Evolutionary conservation across 1,284 basidiomycete genomes (phyloP).

Genomic region (Rhodotorula sp.): DNA sequence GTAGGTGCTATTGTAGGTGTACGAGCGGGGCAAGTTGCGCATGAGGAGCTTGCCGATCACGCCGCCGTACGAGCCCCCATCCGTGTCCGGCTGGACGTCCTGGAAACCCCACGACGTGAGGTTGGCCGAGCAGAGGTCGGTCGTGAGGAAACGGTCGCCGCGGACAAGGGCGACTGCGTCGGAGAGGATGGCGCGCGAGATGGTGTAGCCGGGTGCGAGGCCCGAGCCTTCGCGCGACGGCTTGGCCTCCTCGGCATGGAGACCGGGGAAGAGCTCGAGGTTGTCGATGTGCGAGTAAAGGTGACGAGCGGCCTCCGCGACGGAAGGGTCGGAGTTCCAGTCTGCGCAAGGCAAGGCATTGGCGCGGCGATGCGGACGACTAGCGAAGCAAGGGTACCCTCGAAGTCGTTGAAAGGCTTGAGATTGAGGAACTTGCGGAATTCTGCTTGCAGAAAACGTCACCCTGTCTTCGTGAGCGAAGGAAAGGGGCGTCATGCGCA

Average conservation of each 20-base stretch:
- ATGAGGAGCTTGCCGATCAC: slow-evolving; percentile 59
- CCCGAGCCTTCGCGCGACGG: slow-evolving; percentile 70
- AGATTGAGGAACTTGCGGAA: slow-evolving; percentile 44
- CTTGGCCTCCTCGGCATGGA: slow-evolving; percentile 66
- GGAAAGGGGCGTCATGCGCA: too few species aligned
- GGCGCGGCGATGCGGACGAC: too few species aligned
- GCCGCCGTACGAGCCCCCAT: slow-evolving; percentile 50
- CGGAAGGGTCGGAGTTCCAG: slow-evolving; percentile 73
- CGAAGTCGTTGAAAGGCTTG: slow-evolving; percentile 12
- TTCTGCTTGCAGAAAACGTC: slow-evolving; percentile 51
- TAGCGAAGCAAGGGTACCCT: not conserved
- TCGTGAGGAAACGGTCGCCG: slow-evolving; percentile 59
- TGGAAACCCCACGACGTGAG: slow-evolving; percentile 55
- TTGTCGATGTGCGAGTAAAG: slow-evolving; percentile 73
- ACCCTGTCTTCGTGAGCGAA: not conserved
- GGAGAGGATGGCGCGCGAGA: slow-evolving; percentile 78
- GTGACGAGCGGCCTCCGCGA: slow-evolving; percentile 70
- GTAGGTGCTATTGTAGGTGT: slow-evolving; percentile 67
- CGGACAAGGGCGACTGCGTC: slow-evolving; percentile 71
- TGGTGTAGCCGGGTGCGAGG: slow-evolving; percentile 54
- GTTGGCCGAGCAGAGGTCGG: slow-evolving; percentile 74
- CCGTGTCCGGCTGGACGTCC: slow-evolving; percentile 27
- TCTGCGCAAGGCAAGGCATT: not conserved
- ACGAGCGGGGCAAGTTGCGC: slow-evolving; percentile 70
- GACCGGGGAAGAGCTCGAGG: slow-evolving; percentile 66